These are phyloP conservation scores for Euphorbia tirucalli DNA, from an alignment of 345 rosid species.

Conservation along the genomic window DNA sequence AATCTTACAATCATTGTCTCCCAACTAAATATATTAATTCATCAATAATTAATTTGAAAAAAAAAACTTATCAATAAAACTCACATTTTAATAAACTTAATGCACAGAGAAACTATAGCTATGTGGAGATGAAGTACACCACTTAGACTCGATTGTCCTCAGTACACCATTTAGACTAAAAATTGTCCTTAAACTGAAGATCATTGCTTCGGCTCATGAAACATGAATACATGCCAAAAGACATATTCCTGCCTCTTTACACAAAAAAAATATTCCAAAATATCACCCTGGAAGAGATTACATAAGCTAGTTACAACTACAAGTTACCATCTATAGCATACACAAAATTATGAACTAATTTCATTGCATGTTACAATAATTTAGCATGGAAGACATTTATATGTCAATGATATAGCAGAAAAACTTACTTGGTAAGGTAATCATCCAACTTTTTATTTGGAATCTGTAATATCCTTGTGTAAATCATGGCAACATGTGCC, in stretches of 20 bases:
- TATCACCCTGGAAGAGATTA: neutral
- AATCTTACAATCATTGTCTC: neutral
- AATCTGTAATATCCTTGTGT: conserved; percentile 78
- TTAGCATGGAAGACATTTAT: neutral
- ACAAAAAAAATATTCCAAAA: neutral
- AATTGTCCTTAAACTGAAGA: too few species aligned
- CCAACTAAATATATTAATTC: neutral
- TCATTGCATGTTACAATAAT: too few species aligned
- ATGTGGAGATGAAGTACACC: neutral
- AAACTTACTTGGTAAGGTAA: conserved; percentile 58
- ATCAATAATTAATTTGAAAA: too few species aligned
- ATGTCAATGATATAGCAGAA: neutral
- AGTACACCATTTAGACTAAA: too few species aligned
- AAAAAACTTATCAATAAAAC: neutral
- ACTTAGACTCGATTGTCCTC: neutral
- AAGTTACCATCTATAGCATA: too few species aligned
- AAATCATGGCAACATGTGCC: conserved; percentile 72
- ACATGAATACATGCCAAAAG: neutral
- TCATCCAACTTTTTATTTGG: conserved; percentile 86
- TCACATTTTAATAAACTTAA: neutral
- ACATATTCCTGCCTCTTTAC: neutral
- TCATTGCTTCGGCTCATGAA: neutral
- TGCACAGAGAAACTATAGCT: neutral
- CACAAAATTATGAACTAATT: too few species aligned
- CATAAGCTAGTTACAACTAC: neutral